A percentile compares a stretch with the other conserved stretches of the same genome.
Conservation (phyloP, 192 early-diverging fungal species). For the Diversispora eburnea region DNA sequence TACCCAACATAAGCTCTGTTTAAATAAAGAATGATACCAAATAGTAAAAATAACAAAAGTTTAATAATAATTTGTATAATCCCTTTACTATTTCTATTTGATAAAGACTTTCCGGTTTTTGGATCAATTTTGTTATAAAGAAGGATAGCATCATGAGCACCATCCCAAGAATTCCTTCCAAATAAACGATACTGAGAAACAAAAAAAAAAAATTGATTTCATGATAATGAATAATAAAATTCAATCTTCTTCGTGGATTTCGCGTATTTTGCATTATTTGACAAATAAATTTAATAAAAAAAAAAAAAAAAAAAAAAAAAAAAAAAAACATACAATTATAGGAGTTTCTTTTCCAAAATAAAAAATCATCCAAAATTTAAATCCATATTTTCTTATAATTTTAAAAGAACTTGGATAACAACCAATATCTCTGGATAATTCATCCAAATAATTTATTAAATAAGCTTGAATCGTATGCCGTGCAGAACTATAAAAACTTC, state of each 20-base stretch:
- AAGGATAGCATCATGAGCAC: not conserved
- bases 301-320: not conserved
- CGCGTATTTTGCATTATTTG: too few species aligned
- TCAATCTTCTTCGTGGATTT: too few species aligned
- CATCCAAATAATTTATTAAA: constrained; percentile 42
- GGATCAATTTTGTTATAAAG: constrained; percentile 4
- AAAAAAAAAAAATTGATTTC: not conserved
- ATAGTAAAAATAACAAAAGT: too few species aligned
- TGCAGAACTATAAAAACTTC: constrained; percentile 32
- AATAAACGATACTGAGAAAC: constrained; percentile 32
- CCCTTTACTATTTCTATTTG: too few species aligned
- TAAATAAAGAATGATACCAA: too few species aligned
- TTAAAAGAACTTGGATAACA: constrained; percentile 42
- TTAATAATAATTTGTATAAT: too few species aligned
- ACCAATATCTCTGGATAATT: constrained; percentile 42
- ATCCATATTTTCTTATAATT: constrained; percentile 32
- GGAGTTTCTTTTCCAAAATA: constrained; percentile 36
- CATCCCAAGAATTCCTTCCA: constrained; percentile 31
- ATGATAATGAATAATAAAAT: too few species aligned
- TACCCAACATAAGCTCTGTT: too few species aligned
- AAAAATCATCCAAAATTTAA: constrained; percentile 9
- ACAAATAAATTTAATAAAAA: not conserved
- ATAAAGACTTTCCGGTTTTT: not conserved
- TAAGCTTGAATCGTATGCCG: constrained; percentile 56
- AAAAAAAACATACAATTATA: constrained; percentile 14